These are phyloP conservation scores for Globisporangium polare DNA, from an alignment of 352 stramenopile species.

Conservation along the genomic window DNA sequence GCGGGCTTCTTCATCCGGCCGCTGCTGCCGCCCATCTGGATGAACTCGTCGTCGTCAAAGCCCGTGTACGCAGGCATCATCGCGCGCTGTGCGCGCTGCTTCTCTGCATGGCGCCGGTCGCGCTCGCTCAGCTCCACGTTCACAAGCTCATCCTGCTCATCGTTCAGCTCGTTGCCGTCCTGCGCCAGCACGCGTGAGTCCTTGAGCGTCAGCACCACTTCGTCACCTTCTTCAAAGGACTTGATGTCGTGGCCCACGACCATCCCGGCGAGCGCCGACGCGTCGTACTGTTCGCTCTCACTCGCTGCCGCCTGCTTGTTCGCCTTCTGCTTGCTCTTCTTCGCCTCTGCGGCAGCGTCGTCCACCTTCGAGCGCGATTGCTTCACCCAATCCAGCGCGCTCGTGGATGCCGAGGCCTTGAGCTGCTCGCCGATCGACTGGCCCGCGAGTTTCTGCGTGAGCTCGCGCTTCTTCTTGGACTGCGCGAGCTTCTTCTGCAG, in stretches of 20 bases:
- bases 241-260: constrained; percentile 87
- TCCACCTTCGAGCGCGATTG: constrained; percentile 27
- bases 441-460: constrained; percentile 62
- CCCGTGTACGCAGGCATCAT: constrained; percentile 88
- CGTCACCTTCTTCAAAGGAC: constrained; percentile 87
- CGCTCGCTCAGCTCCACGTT: constrained; percentile 84
- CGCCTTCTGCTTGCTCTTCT: constrained; percentile 12
- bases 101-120: constrained; percentile 39
- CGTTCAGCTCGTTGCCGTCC: constrained; percentile 81
- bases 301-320: constrained; percentile 13
- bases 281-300: constrained; percentile 43
- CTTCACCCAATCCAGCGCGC: constrained; percentile 74
- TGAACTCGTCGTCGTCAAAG: constrained; percentile 97
- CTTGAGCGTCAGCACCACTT: constrained; percentile 93
- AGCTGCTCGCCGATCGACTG: constrained; percentile 77
- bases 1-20: constrained; percentile 31
- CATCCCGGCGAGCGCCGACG: constrained; percentile 79
- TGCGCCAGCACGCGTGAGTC: constrained; percentile 85
- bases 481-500: constrained; percentile 57
- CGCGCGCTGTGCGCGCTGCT: constrained; percentile 43
- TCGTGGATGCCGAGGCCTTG: constrained; percentile 23
- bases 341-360: background rate
- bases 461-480: constrained; percentile 66
- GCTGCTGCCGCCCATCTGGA: constrained; percentile 55
- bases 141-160: constrained; percentile 75